These are phyloP conservation scores for Bothriochloa decipiens DNA, from an alignment of 176 grass and related monocot genomes.

Conservation along the genomic window DNA sequence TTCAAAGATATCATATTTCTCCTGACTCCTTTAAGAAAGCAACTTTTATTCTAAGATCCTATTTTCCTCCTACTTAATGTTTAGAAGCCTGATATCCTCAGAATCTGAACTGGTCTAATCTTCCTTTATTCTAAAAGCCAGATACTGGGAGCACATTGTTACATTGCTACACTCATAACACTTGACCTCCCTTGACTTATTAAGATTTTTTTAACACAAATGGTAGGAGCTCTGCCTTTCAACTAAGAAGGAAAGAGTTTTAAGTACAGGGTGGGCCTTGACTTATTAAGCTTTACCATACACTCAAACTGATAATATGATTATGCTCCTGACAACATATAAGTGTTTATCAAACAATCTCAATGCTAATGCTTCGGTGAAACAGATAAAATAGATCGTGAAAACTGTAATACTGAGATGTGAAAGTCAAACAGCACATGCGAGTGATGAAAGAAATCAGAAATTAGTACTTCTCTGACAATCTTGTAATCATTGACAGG, in stretches of 20 bases:
- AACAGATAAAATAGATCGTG: too few relatives aligned
- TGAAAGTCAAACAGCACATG: background rate
- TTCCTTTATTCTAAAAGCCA: too few relatives aligned
- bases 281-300: background rate
- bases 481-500: conserved; percentile 89
- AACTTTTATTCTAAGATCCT: conserved; percentile 29
- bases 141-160: too few relatives aligned
- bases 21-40: background rate
- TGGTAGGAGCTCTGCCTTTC: too few relatives aligned
- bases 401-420: too few relatives aligned
- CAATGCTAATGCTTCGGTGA: background rate
- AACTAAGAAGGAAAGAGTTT: too few relatives aligned
- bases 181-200: background rate
- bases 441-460: conserved; percentile 36
- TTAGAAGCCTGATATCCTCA: background rate
- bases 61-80: background rate
- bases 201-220: too few relatives aligned
- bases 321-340: background rate
- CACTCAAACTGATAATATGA: background rate
- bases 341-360: background rate
- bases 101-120: background rate
- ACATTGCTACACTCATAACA: background rate
- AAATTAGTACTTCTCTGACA: conserved; percentile 80
- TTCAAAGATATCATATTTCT: conserved; percentile 21
- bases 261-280: background rate